Conservation (phyloP, 139 green algal genomes). For the Chlamydomonas sphaeroides region DNA sequence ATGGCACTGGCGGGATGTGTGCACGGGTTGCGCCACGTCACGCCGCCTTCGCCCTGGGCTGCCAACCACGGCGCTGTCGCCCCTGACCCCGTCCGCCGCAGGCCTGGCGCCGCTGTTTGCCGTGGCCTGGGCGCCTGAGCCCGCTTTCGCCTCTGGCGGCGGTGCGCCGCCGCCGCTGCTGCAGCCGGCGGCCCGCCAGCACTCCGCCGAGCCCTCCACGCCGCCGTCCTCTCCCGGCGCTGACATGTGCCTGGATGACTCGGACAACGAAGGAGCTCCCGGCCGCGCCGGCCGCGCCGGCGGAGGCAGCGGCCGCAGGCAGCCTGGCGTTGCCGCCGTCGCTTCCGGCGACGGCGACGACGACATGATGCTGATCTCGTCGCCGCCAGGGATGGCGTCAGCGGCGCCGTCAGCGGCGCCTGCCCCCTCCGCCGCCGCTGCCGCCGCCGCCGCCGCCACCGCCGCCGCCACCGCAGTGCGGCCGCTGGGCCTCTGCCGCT, state of each 20-base stretch:
- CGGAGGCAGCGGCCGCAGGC: neutral
- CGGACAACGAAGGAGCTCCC: neutral
- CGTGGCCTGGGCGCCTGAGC: neutral
- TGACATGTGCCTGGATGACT: conserved; percentile 18
- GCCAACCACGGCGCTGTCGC: too few species aligned
- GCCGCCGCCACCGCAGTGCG: neutral
- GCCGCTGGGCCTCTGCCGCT: conserved; percentile 12
- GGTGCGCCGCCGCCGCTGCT: neutral
- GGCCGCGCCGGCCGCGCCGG: neutral
- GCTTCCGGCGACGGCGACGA: neutral
- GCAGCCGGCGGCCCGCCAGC: neutral
- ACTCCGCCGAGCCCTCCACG: neutral
- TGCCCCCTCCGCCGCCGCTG: conserved; percentile 9
- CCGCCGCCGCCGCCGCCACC: conserved; percentile 45
- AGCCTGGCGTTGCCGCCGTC: neutral
- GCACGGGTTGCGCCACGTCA: too few species aligned
- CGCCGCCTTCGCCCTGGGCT: too few species aligned
- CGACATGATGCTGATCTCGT: conserved; percentile 20
- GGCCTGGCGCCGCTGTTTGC: conserved; percentile 2
- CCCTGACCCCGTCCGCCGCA: too few species aligned
- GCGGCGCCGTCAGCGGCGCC: neutral
- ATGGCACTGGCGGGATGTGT: too few species aligned
- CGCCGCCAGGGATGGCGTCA: conserved; percentile 9
- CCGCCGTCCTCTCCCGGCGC: neutral
- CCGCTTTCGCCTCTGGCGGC: too few species aligned